Evolutionary conservation across 371 early-diverging fungal species (phyloP).

Genomic region (Parasitella parasitica): DNA sequence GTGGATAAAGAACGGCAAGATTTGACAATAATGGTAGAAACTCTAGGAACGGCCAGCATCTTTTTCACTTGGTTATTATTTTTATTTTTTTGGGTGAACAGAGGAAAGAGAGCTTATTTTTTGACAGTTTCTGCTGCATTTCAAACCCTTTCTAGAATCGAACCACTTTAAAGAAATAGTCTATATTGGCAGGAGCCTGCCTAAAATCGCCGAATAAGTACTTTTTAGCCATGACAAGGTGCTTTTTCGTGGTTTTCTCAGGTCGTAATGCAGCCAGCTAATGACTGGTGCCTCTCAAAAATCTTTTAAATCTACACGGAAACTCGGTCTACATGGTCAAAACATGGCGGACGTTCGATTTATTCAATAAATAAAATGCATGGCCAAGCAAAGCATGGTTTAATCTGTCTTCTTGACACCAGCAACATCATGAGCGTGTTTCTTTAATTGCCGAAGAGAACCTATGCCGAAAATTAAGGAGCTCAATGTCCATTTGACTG

Average conservation of each 20-base stretch:
- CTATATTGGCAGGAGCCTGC: too few species aligned
- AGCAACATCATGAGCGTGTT: slow-evolving; percentile 30
- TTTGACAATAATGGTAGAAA: background rate
- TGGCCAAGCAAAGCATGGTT: background rate
- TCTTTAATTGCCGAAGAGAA: slow-evolving; percentile 22
- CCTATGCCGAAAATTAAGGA: slow-evolving; percentile 33
- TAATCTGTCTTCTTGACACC: background rate
- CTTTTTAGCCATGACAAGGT: too few species aligned
- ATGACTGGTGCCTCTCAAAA: too few species aligned
- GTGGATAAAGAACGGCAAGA: background rate
- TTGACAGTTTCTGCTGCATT: background rate
- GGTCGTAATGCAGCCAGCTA: too few species aligned
- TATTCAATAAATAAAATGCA: background rate
- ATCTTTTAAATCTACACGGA: too few species aligned
- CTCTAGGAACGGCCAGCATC: background rate
- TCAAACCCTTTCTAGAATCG: background rate
- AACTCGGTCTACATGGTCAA: too few species aligned
- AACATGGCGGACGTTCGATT: too few species aligned
- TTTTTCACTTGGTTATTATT: too few species aligned
- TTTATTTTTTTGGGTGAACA: background rate
- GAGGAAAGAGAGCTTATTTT: background rate
- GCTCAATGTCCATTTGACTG: slow-evolving; percentile 36
- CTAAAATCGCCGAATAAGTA: too few species aligned
- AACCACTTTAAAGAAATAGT: background rate
- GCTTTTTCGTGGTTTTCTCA: too few species aligned